Evolutionary conservation across 441 rosid genomes (phyloP).

Genomic region (Pelargonium citronellum): DNA sequence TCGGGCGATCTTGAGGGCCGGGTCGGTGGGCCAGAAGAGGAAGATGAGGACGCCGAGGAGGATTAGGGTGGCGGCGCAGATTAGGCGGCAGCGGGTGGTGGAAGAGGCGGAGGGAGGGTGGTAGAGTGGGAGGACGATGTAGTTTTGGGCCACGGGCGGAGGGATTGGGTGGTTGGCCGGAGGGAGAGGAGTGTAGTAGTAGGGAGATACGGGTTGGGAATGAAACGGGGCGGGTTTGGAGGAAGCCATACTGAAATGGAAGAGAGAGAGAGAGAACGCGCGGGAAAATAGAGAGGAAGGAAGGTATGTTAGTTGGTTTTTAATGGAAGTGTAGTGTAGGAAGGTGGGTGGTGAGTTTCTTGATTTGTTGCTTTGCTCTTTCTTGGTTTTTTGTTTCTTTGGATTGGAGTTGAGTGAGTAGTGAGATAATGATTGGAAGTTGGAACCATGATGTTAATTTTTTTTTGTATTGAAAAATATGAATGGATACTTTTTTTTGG

Average conservation of each 20-base stretch:
- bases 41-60: constrained; percentile 29
- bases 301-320: too few species aligned
- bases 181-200: constrained; percentile 35
- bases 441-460: too few species aligned
- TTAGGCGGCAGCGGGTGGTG: constrained; percentile 18
- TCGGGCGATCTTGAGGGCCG: constrained; percentile 37
- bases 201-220: constrained; percentile 22
- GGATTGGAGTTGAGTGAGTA: not conserved
- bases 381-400: constrained; percentile 6
- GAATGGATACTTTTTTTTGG: too few species aligned
- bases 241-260: constrained; percentile 29
- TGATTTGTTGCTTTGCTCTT: constrained; percentile 21
- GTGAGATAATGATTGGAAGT: constrained; percentile 3
- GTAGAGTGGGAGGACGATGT: constrained; percentile 24
- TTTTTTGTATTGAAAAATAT: too few species aligned
- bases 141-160: constrained; percentile 22
- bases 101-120: constrained; percentile 2
- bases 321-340: constrained; percentile 12
- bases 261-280: not conserved
- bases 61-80: constrained; percentile 30
- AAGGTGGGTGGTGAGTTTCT: constrained; percentile 14
- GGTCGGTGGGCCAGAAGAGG: constrained; percentile 56
- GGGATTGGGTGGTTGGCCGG: constrained; percentile 14
- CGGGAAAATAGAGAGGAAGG: too few species aligned
- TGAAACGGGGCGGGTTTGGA: constrained; percentile 25